Conservation (phyloP, 208 protist genomes). For the Porcisia deanei region DNA sequence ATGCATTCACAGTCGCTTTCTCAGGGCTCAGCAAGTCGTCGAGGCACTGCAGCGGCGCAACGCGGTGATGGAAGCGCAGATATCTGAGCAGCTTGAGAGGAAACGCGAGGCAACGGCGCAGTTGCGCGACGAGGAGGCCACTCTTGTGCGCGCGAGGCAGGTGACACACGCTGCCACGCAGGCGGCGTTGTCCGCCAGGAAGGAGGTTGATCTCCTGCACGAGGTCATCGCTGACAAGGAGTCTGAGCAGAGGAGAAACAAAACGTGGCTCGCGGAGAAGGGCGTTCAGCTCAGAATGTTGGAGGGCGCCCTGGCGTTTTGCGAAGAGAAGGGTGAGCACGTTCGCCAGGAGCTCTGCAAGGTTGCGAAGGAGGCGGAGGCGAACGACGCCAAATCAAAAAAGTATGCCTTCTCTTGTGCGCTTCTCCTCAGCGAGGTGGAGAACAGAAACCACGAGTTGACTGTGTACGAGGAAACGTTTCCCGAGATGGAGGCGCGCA, state of each 20-base stretch:
- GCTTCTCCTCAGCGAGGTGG: slow-evolving; percentile 90
- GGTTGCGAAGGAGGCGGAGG: slow-evolving; percentile 89
- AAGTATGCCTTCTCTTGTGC: slow-evolving; percentile 62
- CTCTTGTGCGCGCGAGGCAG: slow-evolving; percentile 43
- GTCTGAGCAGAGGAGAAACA: slow-evolving; percentile 69
- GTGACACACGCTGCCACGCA: slow-evolving; percentile 48
- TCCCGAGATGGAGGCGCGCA: slow-evolving; percentile 56
- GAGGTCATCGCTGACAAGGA: slow-evolving; percentile 57
- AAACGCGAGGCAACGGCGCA: slow-evolving; percentile 41
- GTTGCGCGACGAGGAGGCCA: slow-evolving; percentile 47
- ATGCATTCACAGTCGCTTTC: slow-evolving; percentile 41
- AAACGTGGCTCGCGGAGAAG: slow-evolving; percentile 80
- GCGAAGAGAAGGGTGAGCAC: slow-evolving; percentile 85
- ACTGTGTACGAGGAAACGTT: slow-evolving; percentile 84
- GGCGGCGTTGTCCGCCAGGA: slow-evolving; percentile 36
- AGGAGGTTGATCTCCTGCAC: slow-evolving; percentile 81
- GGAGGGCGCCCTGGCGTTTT: slow-evolving; percentile 85
- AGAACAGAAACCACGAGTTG: slow-evolving; percentile 78
- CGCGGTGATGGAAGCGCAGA: slow-evolving; percentile 55
- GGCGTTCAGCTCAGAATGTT: slow-evolving; percentile 83
- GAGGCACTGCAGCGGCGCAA: slow-evolving; percentile 77
- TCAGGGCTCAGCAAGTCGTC: slow-evolving; percentile 57
- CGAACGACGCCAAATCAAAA: slow-evolving; percentile 78
- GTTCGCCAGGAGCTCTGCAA: slow-evolving; percentile 85
- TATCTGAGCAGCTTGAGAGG: slow-evolving; percentile 56